Conservation (phyloP, 129 eudicot genomes). For the Helianthus tuberosus region DNA sequence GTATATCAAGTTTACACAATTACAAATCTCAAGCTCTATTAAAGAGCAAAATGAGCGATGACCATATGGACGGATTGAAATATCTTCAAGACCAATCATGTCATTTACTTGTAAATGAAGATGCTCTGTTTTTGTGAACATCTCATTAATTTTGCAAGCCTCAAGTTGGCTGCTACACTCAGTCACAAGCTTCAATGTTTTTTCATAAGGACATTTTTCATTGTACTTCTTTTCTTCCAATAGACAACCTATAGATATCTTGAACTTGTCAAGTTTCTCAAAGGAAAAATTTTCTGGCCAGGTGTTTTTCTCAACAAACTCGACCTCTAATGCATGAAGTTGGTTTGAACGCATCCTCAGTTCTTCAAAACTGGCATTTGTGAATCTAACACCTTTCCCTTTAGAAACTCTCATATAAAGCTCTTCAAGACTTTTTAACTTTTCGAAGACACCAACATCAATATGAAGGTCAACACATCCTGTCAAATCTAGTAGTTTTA, state of each 20-base stretch:
- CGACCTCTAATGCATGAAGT: conserved; percentile 2
- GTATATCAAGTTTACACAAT: conserved; percentile 6
- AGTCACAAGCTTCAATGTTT: no score
- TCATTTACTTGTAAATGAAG: not conserved
- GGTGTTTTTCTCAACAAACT: not conserved
- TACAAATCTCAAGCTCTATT: not conserved
- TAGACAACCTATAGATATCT: conserved; percentile 1
- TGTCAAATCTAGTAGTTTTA: conserved; percentile 15
- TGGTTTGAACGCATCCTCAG: not conserved
- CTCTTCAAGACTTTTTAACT: conserved; percentile 1
- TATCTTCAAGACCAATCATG: not conserved
- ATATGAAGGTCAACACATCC: conserved; percentile 4
- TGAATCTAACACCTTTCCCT: not conserved
- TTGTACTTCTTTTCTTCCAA: not conserved
- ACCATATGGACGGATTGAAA: not conserved
- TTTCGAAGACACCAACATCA: conserved; percentile 16
- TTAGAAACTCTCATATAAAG: not conserved
- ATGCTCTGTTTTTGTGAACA: not conserved
- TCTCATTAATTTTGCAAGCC: not conserved
- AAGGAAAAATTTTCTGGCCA: not conserved
- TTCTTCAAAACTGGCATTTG: not conserved
- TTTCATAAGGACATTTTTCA: no score
- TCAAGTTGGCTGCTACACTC: not conserved
- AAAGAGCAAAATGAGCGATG: not conserved
- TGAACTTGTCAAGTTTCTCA: conserved; percentile 3